Percentiles rank a stretch among this genome's conserved stretches.
phyloP scores from a whole-genome alignment of 2,329 filamentous ascomycete genomes.

The Sclerotinia borealis region DNA sequence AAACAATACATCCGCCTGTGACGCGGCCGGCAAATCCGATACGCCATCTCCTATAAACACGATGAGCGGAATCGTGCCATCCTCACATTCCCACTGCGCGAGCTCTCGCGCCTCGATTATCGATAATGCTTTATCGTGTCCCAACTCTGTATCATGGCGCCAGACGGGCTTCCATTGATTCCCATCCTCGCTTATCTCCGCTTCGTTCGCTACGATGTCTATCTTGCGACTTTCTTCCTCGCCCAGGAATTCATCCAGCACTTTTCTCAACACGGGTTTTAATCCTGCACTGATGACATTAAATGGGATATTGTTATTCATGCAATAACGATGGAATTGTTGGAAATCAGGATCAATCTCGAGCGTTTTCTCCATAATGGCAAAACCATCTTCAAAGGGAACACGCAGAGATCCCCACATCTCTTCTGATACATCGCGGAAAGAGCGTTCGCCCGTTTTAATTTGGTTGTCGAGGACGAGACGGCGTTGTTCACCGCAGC shows the following conservation, averaged over 20 bases:
- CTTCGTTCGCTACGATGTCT: slow-evolving; percentile 64
- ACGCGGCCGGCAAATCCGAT: slow-evolving; percentile 58
- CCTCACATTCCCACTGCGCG: slow-evolving; percentile 48
- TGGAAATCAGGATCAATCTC: slow-evolving; percentile 60
- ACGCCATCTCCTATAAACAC: slow-evolving; percentile 67
- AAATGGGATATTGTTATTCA: slow-evolving; percentile 57
- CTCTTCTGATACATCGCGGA: slow-evolving; percentile 65
- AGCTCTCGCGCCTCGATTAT: slow-evolving; percentile 54
- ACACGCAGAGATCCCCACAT: slow-evolving; percentile 64
- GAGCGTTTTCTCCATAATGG: slow-evolving; percentile 54
- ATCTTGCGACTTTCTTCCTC: slow-evolving; percentile 42
- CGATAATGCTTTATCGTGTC: slow-evolving; percentile 61
- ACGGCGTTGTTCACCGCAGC: slow-evolving; percentile 52
- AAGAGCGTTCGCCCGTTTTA: slow-evolving; percentile 57
- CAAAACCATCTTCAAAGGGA: slow-evolving; percentile 62
- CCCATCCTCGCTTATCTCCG: slow-evolving; percentile 51
- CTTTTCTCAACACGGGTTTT: slow-evolving; percentile 55
- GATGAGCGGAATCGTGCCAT: slow-evolving; percentile 59
- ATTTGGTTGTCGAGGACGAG: slow-evolving; percentile 57
- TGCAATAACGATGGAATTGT: slow-evolving; percentile 58
- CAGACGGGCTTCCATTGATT: slow-evolving; percentile 59
- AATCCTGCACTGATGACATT: slow-evolving; percentile 64
- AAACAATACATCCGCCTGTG: slow-evolving; percentile 62
- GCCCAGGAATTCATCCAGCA: slow-evolving; percentile 60
- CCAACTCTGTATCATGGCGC: slow-evolving; percentile 58